Percentiles rank a stretch among this genome's conserved stretches.
Conservation (phyloP, 2,329 filamentous ascomycete species). For the Helicocarpus griseus region DNA sequence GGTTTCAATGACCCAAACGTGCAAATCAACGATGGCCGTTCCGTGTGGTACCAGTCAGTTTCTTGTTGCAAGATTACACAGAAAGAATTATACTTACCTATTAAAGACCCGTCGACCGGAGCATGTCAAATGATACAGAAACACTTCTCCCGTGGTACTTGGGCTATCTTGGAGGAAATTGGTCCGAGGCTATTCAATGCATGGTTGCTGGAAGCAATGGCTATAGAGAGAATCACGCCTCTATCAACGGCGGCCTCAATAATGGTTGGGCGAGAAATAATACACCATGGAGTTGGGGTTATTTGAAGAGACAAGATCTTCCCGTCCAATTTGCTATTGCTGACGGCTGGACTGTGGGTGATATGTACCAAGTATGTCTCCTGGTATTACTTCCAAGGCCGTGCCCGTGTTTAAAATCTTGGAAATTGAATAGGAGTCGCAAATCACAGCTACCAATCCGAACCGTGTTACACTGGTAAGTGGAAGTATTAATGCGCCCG, state of each 20-base stretch:
- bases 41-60: slow-evolving; percentile 42
- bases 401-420: background rate
- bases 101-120: slow-evolving; percentile 27
- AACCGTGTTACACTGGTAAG: slow-evolving; percentile 45
- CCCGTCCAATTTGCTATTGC: slow-evolving; percentile 47
- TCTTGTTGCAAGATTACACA: background rate
- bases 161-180: slow-evolving; percentile 45
- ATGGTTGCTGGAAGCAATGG: slow-evolving; percentile 44
- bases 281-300: slow-evolving; percentile 45
- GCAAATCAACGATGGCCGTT: slow-evolving; percentile 38
- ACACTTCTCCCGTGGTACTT: slow-evolving; percentile 46
- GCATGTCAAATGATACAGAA: slow-evolving; percentile 33
- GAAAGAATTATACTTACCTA: background rate
- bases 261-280: slow-evolving; percentile 47
- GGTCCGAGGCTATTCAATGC: slow-evolving; percentile 44
- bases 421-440: slow-evolving; percentile 29
- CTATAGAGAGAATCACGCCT: slow-evolving; percentile 44
- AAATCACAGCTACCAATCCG: slow-evolving; percentile 44
- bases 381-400: background rate
- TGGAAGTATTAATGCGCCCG: slow-evolving; percentile 44
- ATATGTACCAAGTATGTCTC: slow-evolving; percentile 44
- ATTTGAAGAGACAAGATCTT: slow-evolving; percentile 43
- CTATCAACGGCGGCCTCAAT: slow-evolving; percentile 43
- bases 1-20: slow-evolving; percentile 49
- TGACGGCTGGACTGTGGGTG: slow-evolving; percentile 45